These are phyloP conservation scores for Malbranchea cinnamomea DNA, from an alignment of 2,329 filamentous ascomycete species.

Conservation along the genomic window DNA sequence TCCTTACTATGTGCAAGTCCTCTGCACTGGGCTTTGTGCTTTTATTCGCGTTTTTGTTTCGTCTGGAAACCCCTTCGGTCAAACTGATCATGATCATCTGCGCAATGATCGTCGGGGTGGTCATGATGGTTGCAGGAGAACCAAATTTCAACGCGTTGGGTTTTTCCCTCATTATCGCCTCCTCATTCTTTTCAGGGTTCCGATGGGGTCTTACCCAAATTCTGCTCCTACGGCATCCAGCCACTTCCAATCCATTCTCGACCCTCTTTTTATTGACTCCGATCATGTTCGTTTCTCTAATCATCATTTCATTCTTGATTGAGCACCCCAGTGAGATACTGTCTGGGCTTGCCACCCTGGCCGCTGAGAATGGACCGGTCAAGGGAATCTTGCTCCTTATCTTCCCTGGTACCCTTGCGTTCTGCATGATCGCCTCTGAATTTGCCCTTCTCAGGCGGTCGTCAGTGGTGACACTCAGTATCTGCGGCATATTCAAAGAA, in stretches of 20 bases:
- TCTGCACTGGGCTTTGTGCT: conserved; percentile 91
- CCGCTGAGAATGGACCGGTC: conserved; percentile 50
- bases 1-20: conserved; percentile 99
- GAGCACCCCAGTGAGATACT: conserved; percentile 61
- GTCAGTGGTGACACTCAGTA: conserved; percentile 86
- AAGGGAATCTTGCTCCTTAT: conserved; percentile 59
- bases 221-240: conserved; percentile 79
- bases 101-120: conserved; percentile 80
- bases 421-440: conserved; percentile 91
- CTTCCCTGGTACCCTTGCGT: conserved; percentile 82
- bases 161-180: conserved; percentile 82
- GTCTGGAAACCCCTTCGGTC: conserved; percentile 74
- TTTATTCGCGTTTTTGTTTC: conserved; percentile 85
- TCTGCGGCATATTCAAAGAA: conserved; percentile 98
- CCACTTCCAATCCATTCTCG: conserved; percentile 90
- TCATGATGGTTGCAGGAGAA: conserved; percentile 98
- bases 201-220: conserved; percentile 98
- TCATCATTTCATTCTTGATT: conserved; percentile 67
- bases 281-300: conserved; percentile 78
- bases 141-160: conserved; percentile 75
- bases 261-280: conserved; percentile 97
- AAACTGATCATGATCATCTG: conserved; percentile 75
- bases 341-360: conserved; percentile 49
- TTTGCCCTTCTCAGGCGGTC: conserved; percentile 91
- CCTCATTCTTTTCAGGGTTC: conserved; percentile 90